Base-by-base conservation (phyloP, 2,329 filamentous ascomycete genomes). In the Fusarium foetens region DNA sequence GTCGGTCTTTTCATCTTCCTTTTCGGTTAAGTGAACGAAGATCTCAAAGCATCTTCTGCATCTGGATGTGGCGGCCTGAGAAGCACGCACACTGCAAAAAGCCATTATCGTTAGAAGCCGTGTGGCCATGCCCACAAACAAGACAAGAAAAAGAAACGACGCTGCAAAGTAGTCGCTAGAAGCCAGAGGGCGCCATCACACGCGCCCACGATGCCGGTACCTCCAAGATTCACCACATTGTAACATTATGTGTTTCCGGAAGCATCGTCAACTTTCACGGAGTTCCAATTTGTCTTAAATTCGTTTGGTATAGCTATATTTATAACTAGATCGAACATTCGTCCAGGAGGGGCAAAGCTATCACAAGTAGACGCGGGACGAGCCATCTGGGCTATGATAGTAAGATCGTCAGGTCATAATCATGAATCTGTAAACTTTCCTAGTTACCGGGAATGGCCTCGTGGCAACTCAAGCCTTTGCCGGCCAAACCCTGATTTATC, bases 121-220 rank as follows among this genome's bases (percentile, higher is more conserved):
- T 71, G 27, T 59, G 63, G 69, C 59, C 63, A 72, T 58, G 71
- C 66, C 69, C 63, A 74, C 71, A 63, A 41, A 58, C 58, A 70
- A 57, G 59, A 53, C 33, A 61, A 60, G 42, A 17, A 39, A 51
- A 53, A 29, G 29, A 42, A 43, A 45, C n/a, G 8, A 39, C n/a
- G 51, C 36, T 27, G 33, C 38, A 45, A 35, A 31, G 35, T 62
- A 23, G 39, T 49, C 43, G 55, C 35, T 25, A 39, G 27, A 52
- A 54, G 46, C 39, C 60, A 58, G 61, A 52, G 58, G 46, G 57
- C 53, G 51, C 70, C 64, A 61, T 67, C 53, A 67, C 45, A 51
- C 33, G 29, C 38, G 23, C 31, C 52, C 36, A 49, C n/a, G 38
- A 29, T 16, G 19, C 31, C 68, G 49, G 45, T 36, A 49, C 46